Evolutionary conservation across 2,329 filamentous ascomycete species (phyloP), one percentile per base, ranked within the genome.

Genomic region (Colletotrichum sp.): DNA sequence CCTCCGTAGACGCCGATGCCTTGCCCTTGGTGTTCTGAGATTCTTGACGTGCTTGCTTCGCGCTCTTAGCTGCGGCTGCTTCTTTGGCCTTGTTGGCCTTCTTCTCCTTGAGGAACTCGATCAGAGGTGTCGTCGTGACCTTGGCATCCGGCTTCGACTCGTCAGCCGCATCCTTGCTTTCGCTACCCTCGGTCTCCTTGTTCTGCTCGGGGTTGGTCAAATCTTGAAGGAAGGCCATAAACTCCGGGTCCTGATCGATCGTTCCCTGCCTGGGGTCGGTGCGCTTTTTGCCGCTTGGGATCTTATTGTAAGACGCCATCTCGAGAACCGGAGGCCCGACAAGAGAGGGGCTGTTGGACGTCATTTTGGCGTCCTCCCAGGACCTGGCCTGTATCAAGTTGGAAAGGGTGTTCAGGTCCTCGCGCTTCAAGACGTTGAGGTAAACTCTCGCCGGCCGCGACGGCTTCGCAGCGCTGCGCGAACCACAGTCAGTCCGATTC

Each of bases 231-330:
- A 99, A 99, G 30, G 93, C 92, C 88, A 98, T 98, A 80, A 98
- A 99, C 80, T 99, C 97, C 0, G 95, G 93, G 81, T 99, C 97
- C 83, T 98, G 96, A 81, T 99, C 97, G 79, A 99, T 99, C 5
- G 96, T 98, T 69, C 96, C 97, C 83, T 98, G 95, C 16, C 96
- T 93, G 69, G 93, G 92, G 87, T 99, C 97, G 70, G 92, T 91
- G 39, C 95, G 93, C 66, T 92, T 91, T 83, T 95, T 95, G 44
- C 89, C 91, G 75, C 91, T 92, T 2, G 96, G 95, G 2, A 95
- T 91, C 81, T 96, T 96, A 79, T 95, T 95, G 86, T 96, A 98
- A 1, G 94, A 91, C 21, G 96, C 92, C 81, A 95, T 95, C 81
- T 98, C 96, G 65, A 98, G 88, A 7, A 91, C 90, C 0, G 97